Base-by-base conservation (phyloP, 805 yeast genomes). In the Spathaspora hagerdaliae region DNA sequence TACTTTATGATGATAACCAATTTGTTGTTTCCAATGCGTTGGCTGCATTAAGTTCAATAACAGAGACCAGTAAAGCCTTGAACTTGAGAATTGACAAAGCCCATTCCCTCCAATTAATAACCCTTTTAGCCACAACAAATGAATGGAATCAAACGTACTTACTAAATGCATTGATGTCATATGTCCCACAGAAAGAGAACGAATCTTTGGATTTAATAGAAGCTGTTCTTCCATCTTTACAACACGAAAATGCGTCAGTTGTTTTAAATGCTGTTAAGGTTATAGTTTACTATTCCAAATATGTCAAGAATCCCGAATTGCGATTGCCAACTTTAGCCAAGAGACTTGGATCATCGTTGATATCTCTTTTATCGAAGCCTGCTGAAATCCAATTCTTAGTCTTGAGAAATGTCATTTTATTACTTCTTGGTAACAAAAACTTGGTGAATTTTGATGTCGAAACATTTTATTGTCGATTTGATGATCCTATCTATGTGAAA, bases 401-500 rank as follows among this genome's bases (percentile, higher is more conserved):
- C 1, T 69, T 91, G 51, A 72, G 97, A 58, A 92, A 91, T 59
- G 84, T 87, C 40, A 87, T 89, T 26, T 63, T 90, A 31, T 64
- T 91, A 33, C 72, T 91, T 27, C 71, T 89, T 45, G 81, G 87
- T 43, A 78, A 82, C 48, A 82, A 84, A 10, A 73, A 77, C 19
- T 66, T 89, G 45, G 64, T 82, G 36, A 64, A 71, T 26, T 69
- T 86, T 44, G 94, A 87, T 50, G 88, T 87, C n/a, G 78, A 81
- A 43, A 78, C 81, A 66, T 88, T 91, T 59, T 90, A 88, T 64
- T 84, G 94, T 65, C 82, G 81, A 48, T 87, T 79, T 55, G 85
- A 86, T 60, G 97, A 91, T 60, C 94, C 96, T 1, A 80, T 87
- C 19, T 92, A 87, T 60, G 82, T 92, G 58, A 88, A 90, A 61